Evolutionary conservation across 805 yeast species (phyloP).

Genomic region (Metschnikowia henanensis): DNA sequence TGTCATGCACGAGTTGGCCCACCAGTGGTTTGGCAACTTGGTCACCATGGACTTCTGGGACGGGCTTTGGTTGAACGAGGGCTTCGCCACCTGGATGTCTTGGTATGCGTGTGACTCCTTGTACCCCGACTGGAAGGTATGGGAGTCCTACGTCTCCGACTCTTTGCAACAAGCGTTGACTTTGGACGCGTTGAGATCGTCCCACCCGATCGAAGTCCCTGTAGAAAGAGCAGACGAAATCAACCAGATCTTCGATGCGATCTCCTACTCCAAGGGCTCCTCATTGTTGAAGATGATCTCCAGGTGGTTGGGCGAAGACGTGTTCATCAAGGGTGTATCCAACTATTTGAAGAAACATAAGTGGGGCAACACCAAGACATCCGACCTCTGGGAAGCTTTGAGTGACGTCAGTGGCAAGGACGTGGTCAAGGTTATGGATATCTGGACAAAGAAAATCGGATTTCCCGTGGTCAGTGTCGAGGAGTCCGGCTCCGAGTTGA

Average conservation of each 20-base stretch:
- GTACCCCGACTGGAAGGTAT: conserved; percentile 84
- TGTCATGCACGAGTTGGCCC: conserved; percentile 87
- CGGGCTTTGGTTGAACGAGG: conserved; percentile 86
- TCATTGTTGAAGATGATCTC: conserved; percentile 78
- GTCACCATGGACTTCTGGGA: conserved; percentile 95
- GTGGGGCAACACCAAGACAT: conserved; percentile 75
- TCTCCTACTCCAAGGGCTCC: conserved; percentile 81
- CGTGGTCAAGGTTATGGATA: conserved; percentile 70
- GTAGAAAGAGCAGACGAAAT: conserved; percentile 76
- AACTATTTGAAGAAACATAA: conserved; percentile 72
- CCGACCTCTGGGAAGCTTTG: conserved; percentile 75
- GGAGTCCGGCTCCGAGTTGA: conserved; percentile 44
- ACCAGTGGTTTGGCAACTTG: conserved; percentile 89
- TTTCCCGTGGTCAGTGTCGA: conserved; percentile 71
- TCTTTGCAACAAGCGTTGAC: conserved; percentile 72
- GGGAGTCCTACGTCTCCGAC: conserved; percentile 80
- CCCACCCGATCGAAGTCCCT: conserved; percentile 86
- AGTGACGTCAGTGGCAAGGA: conserved; percentile 70
- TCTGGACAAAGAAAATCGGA: conserved; percentile 80
- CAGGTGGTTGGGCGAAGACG: conserved; percentile 76
- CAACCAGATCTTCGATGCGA: conserved; percentile 83
- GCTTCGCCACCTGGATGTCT: conserved; percentile 90
- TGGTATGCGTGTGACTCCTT: conserved; percentile 79
- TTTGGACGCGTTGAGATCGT: conserved; percentile 76
- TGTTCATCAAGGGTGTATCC: conserved; percentile 77